Base-by-base conservation (phyloP, 2,329 filamentous ascomycete species). In the Aspergillus piperis region DNA sequence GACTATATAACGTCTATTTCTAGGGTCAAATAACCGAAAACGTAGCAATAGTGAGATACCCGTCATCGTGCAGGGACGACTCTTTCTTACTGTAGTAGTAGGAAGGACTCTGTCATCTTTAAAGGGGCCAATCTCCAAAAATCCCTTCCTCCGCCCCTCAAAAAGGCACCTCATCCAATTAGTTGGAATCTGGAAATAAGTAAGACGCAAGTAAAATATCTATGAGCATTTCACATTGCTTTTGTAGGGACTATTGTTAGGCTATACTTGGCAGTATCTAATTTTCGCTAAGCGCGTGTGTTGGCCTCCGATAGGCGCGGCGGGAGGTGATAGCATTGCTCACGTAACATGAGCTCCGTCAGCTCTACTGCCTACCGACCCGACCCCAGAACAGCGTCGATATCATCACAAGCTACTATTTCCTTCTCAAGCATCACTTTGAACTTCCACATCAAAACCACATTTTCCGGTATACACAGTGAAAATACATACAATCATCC, bases 311-410 rank as follows among this genome's bases (percentile, higher is more conserved):
- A 54, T 62, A 65, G 58, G 61, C 61, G 62, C 61, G 59, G 60
- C 62, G 57, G 57, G 48, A 58, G 32, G 52, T 42, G 64, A 57
- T 62, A 61, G 30, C 52, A 60, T 56, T 58, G 62, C 62, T 65
- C 60, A 67, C 62, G 64, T 68, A 68, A 68, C 58, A 48, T 64
- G 66, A 73, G 72, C 72, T 74, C 71, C 72, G 72, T 73, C 70
- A 75, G 71, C 72, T 75, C 70, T 67, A 70, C 71, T 75, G 71
- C 71, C 73, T 75, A 67, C 55, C 56, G 62, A 50, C 60, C 55
- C 56, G 62, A 50, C 60, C 38, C 32, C 19, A 25, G 48, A 47
- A 41, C 32, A 11, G 21, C 52, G 23, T 15, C 52, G 17, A 17
- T 23, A 64, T 54, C 25, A 63, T 54, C 27, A 49, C 62, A 62